Evolutionary conservation across 2,329 filamentous ascomycete genomes (phyloP).

Genomic region (Stylonectria norvegica): DNA sequence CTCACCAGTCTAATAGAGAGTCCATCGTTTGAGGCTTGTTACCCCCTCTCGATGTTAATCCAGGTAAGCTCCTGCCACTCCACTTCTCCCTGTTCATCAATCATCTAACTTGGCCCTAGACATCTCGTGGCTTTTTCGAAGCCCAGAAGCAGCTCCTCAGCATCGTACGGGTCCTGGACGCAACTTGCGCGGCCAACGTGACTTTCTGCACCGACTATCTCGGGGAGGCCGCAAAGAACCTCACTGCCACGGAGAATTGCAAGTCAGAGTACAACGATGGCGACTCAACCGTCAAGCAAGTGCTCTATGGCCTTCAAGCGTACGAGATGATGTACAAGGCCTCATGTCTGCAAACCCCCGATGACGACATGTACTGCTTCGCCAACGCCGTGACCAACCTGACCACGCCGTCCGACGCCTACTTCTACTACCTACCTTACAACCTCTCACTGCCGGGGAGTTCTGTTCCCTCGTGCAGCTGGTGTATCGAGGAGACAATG

Average conservation of each 20-base stretch:
- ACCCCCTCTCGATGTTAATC: conserved; percentile 80
- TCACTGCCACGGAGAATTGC: conserved; percentile 64
- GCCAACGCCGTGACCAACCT: conserved; percentile 78
- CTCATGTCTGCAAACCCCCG: conserved; percentile 69
- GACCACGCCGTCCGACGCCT: conserved; percentile 66
- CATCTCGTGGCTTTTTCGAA: conserved; percentile 80
- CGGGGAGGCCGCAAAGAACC: conserved; percentile 58
- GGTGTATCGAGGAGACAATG: conserved; percentile 79
- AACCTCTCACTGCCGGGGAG: conserved; percentile 66
- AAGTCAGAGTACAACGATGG: conserved; percentile 63
- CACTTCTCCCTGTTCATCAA: too few relatives aligned
- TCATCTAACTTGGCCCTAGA: conserved; percentile 47
- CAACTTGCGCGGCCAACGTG: conserved; percentile 68
- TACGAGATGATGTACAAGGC: conserved; percentile 78
- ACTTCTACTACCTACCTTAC: conserved; percentile 82
- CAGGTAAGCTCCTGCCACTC: conserved; percentile 50
- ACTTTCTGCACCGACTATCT: conserved; percentile 65
- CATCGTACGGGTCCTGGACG: conserved; percentile 75
- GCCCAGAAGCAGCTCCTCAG: conserved; percentile 66
- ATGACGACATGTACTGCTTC: conserved; percentile 71
- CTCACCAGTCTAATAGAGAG: conserved; percentile 65
- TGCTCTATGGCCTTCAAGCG: conserved; percentile 70
- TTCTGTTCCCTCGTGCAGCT: conserved; percentile 69
- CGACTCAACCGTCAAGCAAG: conserved; percentile 69
- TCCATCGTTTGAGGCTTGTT: conserved; percentile 66